A percentile compares a stretch with the other conserved stretches of the same genome.
Conservation (phyloP, 768 basidiomycete genomes). For the Crassisporium funariophilum region DNA sequence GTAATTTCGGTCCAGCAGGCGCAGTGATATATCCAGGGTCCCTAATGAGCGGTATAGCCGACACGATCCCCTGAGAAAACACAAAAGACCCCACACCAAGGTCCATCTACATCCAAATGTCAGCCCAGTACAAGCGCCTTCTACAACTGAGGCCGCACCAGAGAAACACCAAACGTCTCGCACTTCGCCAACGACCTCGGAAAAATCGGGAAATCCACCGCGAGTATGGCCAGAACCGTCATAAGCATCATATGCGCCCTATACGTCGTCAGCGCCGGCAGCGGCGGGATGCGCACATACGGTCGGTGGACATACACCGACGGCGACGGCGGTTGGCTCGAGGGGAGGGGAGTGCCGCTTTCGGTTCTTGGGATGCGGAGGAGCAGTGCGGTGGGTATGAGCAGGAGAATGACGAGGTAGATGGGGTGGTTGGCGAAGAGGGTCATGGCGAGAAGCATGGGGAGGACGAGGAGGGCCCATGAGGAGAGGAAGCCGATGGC, state of each 20-base stretch:
- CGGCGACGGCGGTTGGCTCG: conserved; percentile 30
- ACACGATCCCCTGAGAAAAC: conserved; percentile 92
- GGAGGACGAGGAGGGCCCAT: conserved; percentile 68
- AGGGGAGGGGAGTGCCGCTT: conserved; percentile 55
- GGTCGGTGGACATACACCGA: conserved; percentile 10
- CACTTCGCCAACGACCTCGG: conserved; percentile 89
- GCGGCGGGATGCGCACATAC: conserved; percentile 37
- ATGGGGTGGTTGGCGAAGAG: conserved; percentile 62
- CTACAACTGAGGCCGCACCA: conserved; percentile 54
- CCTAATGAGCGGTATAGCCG: conserved; percentile 79
- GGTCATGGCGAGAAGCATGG: conserved; percentile 84
- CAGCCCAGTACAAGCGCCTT: not conserved
- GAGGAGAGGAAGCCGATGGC: conserved; percentile 47
- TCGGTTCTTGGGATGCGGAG: conserved; percentile 44
- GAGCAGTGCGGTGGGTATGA: conserved; percentile 46
- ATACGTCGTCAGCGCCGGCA: conserved; percentile 84
- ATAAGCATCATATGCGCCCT: conserved; percentile 95
- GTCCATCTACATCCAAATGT: conserved; percentile 77
- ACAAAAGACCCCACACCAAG: conserved; percentile 97
- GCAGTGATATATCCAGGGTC: conserved; percentile 54
- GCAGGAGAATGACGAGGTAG: conserved; percentile 50
- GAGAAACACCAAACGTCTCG: conserved; percentile 91
- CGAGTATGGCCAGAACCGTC: conserved; percentile 88
- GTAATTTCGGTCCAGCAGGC: conserved; percentile 53
- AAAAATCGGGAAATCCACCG: conserved; percentile 94